phyloP scores from a whole-genome alignment of 2,329 filamentous ascomycete genomes.

The Penicillium italicum region DNA sequence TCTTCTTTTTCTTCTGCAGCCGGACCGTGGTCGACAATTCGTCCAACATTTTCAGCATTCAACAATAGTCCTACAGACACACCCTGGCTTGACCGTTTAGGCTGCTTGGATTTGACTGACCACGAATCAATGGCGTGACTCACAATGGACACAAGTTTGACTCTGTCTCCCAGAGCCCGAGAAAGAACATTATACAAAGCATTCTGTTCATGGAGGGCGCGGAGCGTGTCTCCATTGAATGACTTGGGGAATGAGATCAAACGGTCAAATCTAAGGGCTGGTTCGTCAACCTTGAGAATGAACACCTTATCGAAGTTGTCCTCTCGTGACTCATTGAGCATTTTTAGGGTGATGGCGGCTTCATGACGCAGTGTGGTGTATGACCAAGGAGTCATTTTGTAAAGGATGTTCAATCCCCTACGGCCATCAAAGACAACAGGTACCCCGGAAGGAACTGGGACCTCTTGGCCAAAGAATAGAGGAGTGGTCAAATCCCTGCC shows the following conservation, averaged over 20 bases:
- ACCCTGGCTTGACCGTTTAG: conserved; percentile 24
- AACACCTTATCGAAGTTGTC: conserved; percentile 86
- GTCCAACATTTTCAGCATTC: conserved; percentile 66
- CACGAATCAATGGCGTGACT: conserved; percentile 43
- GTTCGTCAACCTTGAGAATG: conserved; percentile 58
- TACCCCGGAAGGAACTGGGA: conserved; percentile 43
- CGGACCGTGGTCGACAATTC: conserved; percentile 84
- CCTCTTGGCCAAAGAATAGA: conserved; percentile 43
- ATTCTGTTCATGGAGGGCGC: conserved; percentile 29
- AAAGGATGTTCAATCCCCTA: conserved; percentile 75
- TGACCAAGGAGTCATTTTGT: conserved; percentile 86
- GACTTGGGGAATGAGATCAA: conserved; percentile 39
- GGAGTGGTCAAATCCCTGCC: conserved; percentile 70
- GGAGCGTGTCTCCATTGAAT: conserved; percentile 27
- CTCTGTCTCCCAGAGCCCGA: conserved; percentile 71
- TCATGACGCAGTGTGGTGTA: conserved; percentile 70
- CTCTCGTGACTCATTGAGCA: conserved; percentile 68
- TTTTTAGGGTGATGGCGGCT: conserved; percentile 68
- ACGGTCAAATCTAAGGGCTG: conserved; percentile 55
- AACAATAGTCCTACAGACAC: conserved; percentile 67
- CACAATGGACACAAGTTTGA: conserved; percentile 62
- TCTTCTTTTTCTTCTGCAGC: conserved; percentile 80
- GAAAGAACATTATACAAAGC: conserved; percentile 62
- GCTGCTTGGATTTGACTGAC: conserved; percentile 44
- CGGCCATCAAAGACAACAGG: conserved; percentile 76